These are phyloP conservation scores for Neohortaea acidophila DNA, from an alignment of 495 filamentous ascomycete genomes.

Conservation along the genomic window DNA sequence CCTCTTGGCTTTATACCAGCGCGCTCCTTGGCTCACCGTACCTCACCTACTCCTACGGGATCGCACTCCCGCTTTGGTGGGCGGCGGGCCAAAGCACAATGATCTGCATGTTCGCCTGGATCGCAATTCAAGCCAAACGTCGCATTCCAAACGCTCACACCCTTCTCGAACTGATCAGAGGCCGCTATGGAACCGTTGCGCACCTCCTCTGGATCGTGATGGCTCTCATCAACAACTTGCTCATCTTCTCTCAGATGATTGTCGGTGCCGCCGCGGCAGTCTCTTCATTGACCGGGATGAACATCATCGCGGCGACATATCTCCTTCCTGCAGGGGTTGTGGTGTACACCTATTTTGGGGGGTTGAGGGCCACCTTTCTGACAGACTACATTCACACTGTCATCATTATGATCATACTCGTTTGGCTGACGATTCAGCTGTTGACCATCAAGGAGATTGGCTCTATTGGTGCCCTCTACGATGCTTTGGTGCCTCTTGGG, in stretches of 20 bases:
- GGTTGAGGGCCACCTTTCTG: conserved; percentile 59
- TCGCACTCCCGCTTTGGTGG: conserved; percentile 86
- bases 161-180: conserved; percentile 38
- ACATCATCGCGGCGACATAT: conserved; percentile 78
- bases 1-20: no score
- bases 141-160: conserved; percentile 33
- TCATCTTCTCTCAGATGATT: conserved; percentile 71
- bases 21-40: no score
- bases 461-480: conserved; percentile 67
- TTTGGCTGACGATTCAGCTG: no score
- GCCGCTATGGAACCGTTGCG: conserved; percentile 36
- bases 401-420: conserved; percentile 84
- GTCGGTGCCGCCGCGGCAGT: conserved; percentile 84
- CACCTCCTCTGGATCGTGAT: conserved; percentile 26
- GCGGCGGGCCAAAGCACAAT: conserved; percentile 55
- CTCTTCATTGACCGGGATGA: conserved; percentile 70
- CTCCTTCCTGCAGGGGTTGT: conserved; percentile 76
- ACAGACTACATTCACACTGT: conserved; percentile 75
- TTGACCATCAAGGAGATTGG: conserved; percentile 63
- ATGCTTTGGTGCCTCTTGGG: conserved; percentile 57
- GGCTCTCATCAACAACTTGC: conserved; percentile 38
- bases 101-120: conserved; percentile 78
- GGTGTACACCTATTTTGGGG: conserved; percentile 50
- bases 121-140: conserved; percentile 86
- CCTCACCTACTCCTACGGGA: conserved; percentile 82